Base-by-base conservation (phyloP, 2,329 filamentous ascomycete species). In the Parascedosporium putredinis region DNA sequence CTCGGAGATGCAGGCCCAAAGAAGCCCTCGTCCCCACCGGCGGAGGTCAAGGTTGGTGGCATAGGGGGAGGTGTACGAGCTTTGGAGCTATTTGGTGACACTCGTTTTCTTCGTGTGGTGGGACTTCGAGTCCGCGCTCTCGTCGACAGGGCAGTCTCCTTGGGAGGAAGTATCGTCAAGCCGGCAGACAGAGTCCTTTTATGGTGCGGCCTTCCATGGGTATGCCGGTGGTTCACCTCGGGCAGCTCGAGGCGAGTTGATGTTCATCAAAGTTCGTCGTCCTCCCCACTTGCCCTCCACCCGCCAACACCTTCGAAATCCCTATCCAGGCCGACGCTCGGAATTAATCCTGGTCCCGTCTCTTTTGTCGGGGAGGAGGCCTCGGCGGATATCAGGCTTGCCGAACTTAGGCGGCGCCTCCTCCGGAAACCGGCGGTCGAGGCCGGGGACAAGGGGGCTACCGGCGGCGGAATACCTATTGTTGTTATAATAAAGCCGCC, bases 261-360 rank as follows among this genome's bases (percentile, higher is more conserved):
- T 74, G 42, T 68, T 71, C 16, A 69, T 71, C 75, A 78, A 27
- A 67, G 56, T 4, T 56, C 61, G 29, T 67, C 65, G 24, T 76
- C 71, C 49, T 73, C 68, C 29, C 60, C 58, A 10, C 63, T 60
- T 14, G 78, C 54, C 45, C 76, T 65, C 76, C 77, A 81, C 2
- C 78, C 78, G 16, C 78, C 78, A 2, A 81, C 62, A 6, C 78
- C 78, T 55, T 81, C 78, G 54, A 74, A 81, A 57, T 81, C 78
- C 25, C 78, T 65, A 49, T 74, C 71, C 3, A 74, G 62, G 0
- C 75, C 75, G 29, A 75, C 61, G 52, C 69, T 74, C 6, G 73
- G 69, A 12, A 69, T 63, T 14, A 77, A 57, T 5, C 69, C 64
- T 40, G 71, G 57, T 6, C 64, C 60, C 44, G 59, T 62, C 22